phyloP scores from a whole-genome alignment of 176 grass and related monocot species.

The Triticum turgidum region DNA sequence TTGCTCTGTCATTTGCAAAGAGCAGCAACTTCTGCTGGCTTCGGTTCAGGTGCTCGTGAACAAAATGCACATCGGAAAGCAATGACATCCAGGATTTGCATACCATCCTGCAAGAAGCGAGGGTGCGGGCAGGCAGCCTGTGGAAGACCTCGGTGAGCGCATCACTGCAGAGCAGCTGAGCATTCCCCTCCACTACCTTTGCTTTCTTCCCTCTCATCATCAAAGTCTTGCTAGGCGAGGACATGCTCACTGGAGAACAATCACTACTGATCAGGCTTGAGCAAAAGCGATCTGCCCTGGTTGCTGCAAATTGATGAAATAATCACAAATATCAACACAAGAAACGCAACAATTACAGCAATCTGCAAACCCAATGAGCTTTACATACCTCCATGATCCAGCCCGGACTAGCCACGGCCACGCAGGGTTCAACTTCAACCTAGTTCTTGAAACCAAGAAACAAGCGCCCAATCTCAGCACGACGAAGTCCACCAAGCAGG shows the following conservation, averaged over 20 bases:
- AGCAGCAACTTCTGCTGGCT: conserved; percentile 43
- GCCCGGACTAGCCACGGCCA: neutral
- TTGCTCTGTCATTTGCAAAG: conserved; percentile 34
- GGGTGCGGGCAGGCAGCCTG: conserved; percentile 44
- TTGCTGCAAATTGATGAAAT: neutral
- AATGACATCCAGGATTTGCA: conserved; percentile 52
- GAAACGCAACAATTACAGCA: neutral
- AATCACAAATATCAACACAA: conserved; percentile 13
- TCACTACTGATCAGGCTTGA: neutral
- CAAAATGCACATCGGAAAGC: conserved; percentile 40
- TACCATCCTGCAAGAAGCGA: conserved; percentile 44
- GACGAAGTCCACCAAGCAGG: neutral
- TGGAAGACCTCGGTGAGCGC: conserved; percentile 50
- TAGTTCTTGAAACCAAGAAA: conserved; percentile 21
- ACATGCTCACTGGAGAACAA: neutral
- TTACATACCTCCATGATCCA: conserved; percentile 29
- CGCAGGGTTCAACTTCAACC: neutral
- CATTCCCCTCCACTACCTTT: conserved; percentile 13
- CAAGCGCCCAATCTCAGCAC: neutral
- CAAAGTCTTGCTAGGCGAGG: neutral
- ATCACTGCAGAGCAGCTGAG: conserved; percentile 31
- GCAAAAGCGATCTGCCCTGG: neutral
- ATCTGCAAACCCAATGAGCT: neutral
- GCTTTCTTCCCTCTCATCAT: conserved; percentile 38
- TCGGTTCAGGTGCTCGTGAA: conserved; percentile 33